Evolutionary conservation across 208 protist species (phyloP).

Genomic region (Balamuthia mandrillaris): DNA sequence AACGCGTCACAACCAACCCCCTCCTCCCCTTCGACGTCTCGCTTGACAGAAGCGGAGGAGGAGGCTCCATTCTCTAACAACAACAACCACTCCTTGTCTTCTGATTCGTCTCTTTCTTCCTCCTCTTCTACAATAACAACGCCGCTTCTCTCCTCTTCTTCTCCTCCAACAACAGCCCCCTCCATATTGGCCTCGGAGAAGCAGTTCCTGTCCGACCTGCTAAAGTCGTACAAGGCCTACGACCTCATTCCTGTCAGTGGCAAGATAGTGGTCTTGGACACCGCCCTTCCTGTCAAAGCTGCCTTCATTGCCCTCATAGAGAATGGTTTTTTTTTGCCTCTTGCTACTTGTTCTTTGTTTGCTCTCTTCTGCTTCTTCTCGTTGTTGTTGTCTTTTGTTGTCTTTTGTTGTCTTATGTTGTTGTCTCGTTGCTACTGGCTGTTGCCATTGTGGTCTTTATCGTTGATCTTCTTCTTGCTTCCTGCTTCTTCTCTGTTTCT

Average conservation of each 20-base stretch:
- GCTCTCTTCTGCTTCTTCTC: neutral
- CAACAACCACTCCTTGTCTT: too few relatives aligned
- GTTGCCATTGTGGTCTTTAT: too few relatives aligned
- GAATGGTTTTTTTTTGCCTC: conserved; percentile 8
- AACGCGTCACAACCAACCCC: too few relatives aligned
- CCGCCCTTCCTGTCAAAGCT: conserved; percentile 41
- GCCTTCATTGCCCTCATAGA: conserved; percentile 59
- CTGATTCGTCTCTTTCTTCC: too few relatives aligned
- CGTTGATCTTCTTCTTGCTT: too few relatives aligned
- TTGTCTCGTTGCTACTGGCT: neutral
- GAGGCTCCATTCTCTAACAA: too few relatives aligned
- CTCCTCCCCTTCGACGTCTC: too few relatives aligned
- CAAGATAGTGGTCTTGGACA: conserved; percentile 64
- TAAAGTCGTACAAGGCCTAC: conserved; percentile 46
- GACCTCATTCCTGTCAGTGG: conserved; percentile 57
- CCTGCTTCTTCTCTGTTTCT: neutral
- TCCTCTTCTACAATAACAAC: too few relatives aligned
- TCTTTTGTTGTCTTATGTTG: neutral
- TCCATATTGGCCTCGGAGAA: too few relatives aligned
- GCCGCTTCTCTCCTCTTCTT: too few relatives aligned
- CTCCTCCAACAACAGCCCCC: too few relatives aligned
- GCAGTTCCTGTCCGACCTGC: conserved; percentile 38
- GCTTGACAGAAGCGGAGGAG: too few relatives aligned
- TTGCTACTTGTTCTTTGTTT: neutral
- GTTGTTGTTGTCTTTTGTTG: neutral